Evolutionary conservation across 768 basidiomycete genomes (phyloP).

Genomic region (Kockovaella imperatae): DNA sequence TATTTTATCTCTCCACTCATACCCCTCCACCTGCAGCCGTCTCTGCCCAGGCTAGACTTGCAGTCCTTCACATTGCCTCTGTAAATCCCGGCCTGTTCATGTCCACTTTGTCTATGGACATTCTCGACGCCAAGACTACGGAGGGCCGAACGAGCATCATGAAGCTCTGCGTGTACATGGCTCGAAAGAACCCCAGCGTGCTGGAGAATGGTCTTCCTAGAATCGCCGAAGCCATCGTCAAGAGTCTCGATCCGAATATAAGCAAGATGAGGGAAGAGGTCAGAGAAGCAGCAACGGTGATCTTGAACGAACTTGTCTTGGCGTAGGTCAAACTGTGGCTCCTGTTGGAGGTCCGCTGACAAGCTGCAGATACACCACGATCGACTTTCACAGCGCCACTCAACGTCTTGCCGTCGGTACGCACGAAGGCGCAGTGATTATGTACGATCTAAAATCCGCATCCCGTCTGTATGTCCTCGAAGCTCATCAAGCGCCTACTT

Average conservation of each 20-base stretch:
- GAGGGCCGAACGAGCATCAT: slow-evolving; percentile 77
- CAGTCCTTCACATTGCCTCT: slow-evolving; percentile 75
- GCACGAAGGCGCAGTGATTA: slow-evolving; percentile 73
- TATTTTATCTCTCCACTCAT: slow-evolving; percentile 69
- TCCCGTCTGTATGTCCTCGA: slow-evolving; percentile 92
- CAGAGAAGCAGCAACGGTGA: slow-evolving; percentile 83
- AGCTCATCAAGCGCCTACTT: slow-evolving; percentile 70
- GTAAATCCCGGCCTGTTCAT: slow-evolving; percentile 83
- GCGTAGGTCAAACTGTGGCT: slow-evolving; percentile 53
- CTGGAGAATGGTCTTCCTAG: slow-evolving; percentile 75
- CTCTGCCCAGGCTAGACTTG: slow-evolving; percentile 68
- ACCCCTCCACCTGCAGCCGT: slow-evolving; percentile 51
- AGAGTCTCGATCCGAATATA: slow-evolving; percentile 86
- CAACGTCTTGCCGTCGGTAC: slow-evolving; percentile 92
- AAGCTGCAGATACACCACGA: slow-evolving; percentile 65
- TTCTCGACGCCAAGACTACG: slow-evolving; percentile 58
- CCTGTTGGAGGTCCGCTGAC: neutral
- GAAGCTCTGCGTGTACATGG: slow-evolving; percentile 87
- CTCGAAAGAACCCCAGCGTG: slow-evolving; percentile 84
- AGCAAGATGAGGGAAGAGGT: slow-evolving; percentile 67
- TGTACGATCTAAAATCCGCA: slow-evolving; percentile 89
- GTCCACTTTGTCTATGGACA: slow-evolving; percentile 84
- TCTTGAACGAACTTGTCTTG: slow-evolving; percentile 86
- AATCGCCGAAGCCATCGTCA: slow-evolving; percentile 89
- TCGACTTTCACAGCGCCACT: slow-evolving; percentile 82